These are phyloP conservation scores for Pecoramyces ruminantium DNA, from an alignment of 192 early-diverging fungal species.

Conservation along the genomic window DNA sequence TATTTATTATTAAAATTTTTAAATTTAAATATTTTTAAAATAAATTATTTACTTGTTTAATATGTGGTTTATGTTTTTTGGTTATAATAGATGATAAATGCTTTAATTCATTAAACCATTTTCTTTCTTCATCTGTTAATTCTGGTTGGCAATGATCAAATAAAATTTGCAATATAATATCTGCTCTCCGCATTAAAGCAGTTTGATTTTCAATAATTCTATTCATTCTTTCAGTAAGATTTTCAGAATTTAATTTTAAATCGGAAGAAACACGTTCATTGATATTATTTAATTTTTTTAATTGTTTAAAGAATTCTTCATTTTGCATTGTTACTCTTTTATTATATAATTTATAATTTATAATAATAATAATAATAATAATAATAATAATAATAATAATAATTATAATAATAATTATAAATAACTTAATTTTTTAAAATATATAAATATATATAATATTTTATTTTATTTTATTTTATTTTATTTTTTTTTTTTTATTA, in stretches of 20 bases:
- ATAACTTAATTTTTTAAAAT: background rate
- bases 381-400: too few species aligned
- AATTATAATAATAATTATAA: too few species aligned
- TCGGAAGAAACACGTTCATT: background rate
- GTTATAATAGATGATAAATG: background rate
- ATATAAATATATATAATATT: too few species aligned
- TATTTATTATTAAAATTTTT: too few species aligned
- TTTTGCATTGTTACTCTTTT: background rate
- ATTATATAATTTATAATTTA: too few species aligned
- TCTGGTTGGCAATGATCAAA: conserved; percentile 40
- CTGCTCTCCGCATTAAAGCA: conserved; percentile 23
- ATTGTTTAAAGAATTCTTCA: background rate
- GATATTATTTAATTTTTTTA: background rate
- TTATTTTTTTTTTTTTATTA: background rate
- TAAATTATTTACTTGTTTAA: background rate
- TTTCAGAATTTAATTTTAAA: background rate
- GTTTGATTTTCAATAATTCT: background rate
- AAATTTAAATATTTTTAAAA: too few species aligned
- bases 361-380: too few species aligned
- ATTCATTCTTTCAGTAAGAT: background rate
- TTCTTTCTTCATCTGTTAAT: conserved; percentile 34
- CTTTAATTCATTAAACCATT: conserved; percentile 22
- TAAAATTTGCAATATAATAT: conserved; percentile 40
- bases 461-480: too few species aligned
- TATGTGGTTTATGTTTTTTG: background rate